Conservation (phyloP, 768 basidiomycete genomes). For the Mycena sanguinolenta region DNA sequence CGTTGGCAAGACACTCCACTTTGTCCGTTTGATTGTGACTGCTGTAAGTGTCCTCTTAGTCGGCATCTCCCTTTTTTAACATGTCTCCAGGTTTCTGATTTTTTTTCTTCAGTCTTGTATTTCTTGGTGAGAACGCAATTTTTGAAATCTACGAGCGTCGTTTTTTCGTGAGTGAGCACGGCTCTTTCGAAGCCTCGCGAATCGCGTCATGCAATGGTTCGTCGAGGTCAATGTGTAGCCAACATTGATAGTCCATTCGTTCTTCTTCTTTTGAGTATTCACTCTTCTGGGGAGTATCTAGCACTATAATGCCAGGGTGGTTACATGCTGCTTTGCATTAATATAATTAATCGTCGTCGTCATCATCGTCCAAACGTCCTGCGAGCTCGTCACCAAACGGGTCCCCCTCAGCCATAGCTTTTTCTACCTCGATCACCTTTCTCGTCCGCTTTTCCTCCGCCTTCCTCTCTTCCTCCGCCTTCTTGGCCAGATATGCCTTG, state of each 20-base stretch:
- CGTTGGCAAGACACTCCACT: conserved; percentile 75
- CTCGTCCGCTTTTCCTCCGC: conserved; percentile 77
- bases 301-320: conserved; percentile 36
- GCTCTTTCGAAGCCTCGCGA: conserved; percentile 61
- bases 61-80: background rate
- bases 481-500: conserved; percentile 80
- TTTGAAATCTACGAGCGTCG: conserved; percentile 15
- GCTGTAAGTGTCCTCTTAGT: conserved; percentile 68
- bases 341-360: conserved; percentile 53
- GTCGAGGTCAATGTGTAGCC: conserved; percentile 76
- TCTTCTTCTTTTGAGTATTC: conserved; percentile 40
- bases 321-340: conserved; percentile 9
- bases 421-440: conserved; percentile 66
- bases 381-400: conserved; percentile 76
- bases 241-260: conserved; percentile 51
- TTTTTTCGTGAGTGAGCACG: conserved; percentile 29
- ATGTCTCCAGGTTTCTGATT: conserved; percentile 42
- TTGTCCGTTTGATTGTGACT: conserved; percentile 92
- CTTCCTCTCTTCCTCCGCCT: conserved; percentile 77
- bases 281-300: conserved; percentile 35
- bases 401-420: conserved; percentile 66
- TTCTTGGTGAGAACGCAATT: conserved; percentile 32
- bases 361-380: conserved; percentile 66
- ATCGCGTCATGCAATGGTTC: conserved; percentile 54
- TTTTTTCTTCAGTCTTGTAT: conserved; percentile 14